Conservation (phyloP, 306 rosid species). For the Chamaecrista fasciculata region DNA sequence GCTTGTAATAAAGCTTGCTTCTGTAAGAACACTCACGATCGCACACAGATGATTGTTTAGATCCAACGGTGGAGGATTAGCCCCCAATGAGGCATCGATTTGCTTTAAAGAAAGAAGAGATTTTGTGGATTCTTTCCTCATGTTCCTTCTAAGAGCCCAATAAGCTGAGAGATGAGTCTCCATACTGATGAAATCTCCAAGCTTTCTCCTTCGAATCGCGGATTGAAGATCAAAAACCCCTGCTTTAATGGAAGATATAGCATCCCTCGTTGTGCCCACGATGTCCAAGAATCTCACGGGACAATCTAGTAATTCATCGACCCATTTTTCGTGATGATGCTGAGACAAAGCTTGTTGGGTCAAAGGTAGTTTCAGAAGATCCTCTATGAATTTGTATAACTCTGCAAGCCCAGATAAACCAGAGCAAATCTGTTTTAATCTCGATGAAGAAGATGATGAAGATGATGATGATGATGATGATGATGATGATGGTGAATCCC, state of each 20-base stretch:
- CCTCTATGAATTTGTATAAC: constrained; percentile 46
- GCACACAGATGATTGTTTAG: constrained; percentile 42
- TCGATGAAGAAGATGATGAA: constrained; percentile 34
- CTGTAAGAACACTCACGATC: constrained; percentile 60
- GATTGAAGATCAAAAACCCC: constrained; percentile 57
- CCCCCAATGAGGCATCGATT: constrained; percentile 34
- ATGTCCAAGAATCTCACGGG: constrained; percentile 58
- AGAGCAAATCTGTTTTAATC: constrained; percentile 34
- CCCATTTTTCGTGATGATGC: constrained; percentile 53
- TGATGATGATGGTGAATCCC: constrained; percentile 23
- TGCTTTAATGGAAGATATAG: constrained; percentile 39
- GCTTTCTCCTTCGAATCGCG: constrained; percentile 52
- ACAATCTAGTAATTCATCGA: constrained; percentile 53
- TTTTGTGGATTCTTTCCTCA: constrained; percentile 42
- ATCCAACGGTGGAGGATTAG: constrained; percentile 25
- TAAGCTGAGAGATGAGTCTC: constrained; percentile 41
- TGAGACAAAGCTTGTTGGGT: constrained; percentile 56
- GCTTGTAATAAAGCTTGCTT: constrained; percentile 49
- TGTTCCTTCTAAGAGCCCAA: constrained; percentile 41
- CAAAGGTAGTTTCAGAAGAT: constrained; percentile 53
- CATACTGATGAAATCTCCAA: constrained; percentile 39
- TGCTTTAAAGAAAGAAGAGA: constrained; percentile 42
- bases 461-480: constrained; percentile 35
- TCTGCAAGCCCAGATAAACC: constrained; percentile 47
- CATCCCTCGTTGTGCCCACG: constrained; percentile 51